Evolutionary conservation across 805 yeast species (phyloP).

Genomic region (Ogataea siamensis): DNA sequence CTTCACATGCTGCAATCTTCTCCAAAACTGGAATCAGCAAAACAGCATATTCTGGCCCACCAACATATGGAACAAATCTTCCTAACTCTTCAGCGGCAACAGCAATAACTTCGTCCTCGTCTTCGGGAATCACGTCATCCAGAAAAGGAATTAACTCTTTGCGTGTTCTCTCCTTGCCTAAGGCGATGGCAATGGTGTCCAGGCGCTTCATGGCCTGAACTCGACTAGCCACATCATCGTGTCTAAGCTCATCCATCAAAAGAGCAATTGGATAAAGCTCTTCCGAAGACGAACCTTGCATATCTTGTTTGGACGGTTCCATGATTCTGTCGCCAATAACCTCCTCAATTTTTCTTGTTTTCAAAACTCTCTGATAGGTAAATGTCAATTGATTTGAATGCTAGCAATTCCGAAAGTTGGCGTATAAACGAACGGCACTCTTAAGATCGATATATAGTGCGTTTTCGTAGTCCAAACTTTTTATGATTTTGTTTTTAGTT

Average conservation of each 20-base stretch:
- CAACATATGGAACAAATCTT: slow-evolving; percentile 81
- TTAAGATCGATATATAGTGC: no score
- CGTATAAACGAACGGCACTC: no score
- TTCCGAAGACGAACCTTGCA: slow-evolving; percentile 32
- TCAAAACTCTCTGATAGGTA: no score
- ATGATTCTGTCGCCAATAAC: neutral
- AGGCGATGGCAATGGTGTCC: slow-evolving; percentile 90
- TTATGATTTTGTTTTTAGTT: no score
- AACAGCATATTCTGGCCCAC: slow-evolving; percentile 70
- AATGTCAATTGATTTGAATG: no score
- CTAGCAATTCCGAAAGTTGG: neutral
- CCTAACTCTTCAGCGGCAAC: slow-evolving; percentile 90
- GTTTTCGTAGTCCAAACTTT: no score
- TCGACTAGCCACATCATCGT: slow-evolving; percentile 91
- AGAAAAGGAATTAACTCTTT: slow-evolving; percentile 87
- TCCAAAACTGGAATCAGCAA: slow-evolving; percentile 68
- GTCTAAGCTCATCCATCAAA: slow-evolving; percentile 90
- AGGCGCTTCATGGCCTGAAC: slow-evolving; percentile 92
- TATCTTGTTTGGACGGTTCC: slow-evolving; percentile 8
- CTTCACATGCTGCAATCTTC: slow-evolving; percentile 87
- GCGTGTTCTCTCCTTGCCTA: slow-evolving; percentile 91
- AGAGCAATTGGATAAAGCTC: slow-evolving; percentile 92
- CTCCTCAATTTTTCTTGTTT: neutral
- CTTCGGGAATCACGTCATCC: slow-evolving; percentile 88
- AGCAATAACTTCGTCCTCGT: slow-evolving; percentile 96